Percentiles rank a stretch among this genome's conserved stretches.
These are phyloP conservation scores for Catunica adiposa DNA, from an alignment of 2,329 filamentous ascomycete genomes.

Conservation along the genomic window DNA sequence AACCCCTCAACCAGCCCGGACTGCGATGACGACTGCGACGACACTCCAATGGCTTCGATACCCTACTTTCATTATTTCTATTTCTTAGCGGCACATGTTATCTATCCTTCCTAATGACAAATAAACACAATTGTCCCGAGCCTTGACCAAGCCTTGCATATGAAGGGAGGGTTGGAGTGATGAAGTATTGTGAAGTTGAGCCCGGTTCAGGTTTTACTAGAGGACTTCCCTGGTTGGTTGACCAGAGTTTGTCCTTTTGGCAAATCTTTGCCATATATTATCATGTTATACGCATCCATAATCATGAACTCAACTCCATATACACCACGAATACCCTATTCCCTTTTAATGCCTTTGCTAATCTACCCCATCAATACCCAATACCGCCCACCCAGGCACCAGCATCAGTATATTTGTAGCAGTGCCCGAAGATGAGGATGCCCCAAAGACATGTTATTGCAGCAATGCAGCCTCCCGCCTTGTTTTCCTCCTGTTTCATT, in stretches of 20 bases:
- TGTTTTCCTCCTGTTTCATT: neutral
- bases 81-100: slow-evolving; percentile 3
- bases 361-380: neutral
- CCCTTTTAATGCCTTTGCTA: too few relatives aligned
- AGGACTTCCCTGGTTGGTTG: too few relatives aligned
- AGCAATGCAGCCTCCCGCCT: neutral
- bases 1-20: slow-evolving; percentile 9
- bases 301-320: too few relatives aligned
- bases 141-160: neutral
- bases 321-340: neutral
- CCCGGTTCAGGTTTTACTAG: neutral
- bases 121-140: neutral
- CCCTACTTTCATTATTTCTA: slow-evolving; percentile 12
- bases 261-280: too few relatives aligned
- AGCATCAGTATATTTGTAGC: neutral
- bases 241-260: too few relatives aligned
- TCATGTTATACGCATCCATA: too few relatives aligned
- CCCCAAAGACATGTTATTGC: neutral
- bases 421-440: neutral
- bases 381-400: neutral
- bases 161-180: neutral
- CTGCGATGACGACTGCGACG: slow-evolving; percentile 14
- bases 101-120: slow-evolving; percentile 12
- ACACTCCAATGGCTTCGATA: slow-evolving; percentile 15
- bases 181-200: neutral